Evolutionary conservation across 1,139 yeast genomes (phyloP), one percentile per base, ranked within the genome.

Genomic region (Nematodospora anomalae): DNA sequence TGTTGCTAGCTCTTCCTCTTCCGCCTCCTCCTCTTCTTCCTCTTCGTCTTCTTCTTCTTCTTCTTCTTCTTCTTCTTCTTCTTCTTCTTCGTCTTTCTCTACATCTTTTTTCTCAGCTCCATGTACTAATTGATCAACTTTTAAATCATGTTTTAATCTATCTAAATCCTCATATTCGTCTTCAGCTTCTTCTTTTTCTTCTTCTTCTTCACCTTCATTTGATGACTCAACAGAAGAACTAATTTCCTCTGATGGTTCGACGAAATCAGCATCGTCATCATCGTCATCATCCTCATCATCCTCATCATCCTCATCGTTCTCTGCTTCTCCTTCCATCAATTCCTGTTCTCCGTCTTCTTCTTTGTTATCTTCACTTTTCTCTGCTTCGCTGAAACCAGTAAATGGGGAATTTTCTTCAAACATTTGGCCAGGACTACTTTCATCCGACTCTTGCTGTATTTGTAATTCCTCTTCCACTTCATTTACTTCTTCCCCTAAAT

Each of bases 101-200:
- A n/a, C n/a, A 3, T 39, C 37, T 4, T 49, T 54, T 3, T 52
- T 67, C 26, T 54, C 34, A 2, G 13, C 28, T 11, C 35, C 33
- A 30, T 43, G 41, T 3, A 40, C 51, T 53, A 32, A 51, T 48
- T 53, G 53, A 33, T 68, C 74, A 22, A 50, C 53, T 38, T 60
- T 64, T 28, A 69, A 48, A 40, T 55, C 71, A 30, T 57, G 57
- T 37, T 62, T 67, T 35, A 64, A 57, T 30, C 60, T 51, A 13
- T 60, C 58, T 26, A 58, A 52, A 36, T 58, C 62, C 35, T 62
- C 71, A 13, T 62, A 58, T 15, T 52, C 58, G n/a, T n/a, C n/a
- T n/a, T n/a, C n/a, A 6, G 21, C 21, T 10, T 44, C 51, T 13
- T 33, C 36, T 12, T 43, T 44, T 18, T 33, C 41, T n/a, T 16